Conservation (phyloP, 2,329 filamentous ascomycete genomes). For the Nigrospora oryzae region DNA sequence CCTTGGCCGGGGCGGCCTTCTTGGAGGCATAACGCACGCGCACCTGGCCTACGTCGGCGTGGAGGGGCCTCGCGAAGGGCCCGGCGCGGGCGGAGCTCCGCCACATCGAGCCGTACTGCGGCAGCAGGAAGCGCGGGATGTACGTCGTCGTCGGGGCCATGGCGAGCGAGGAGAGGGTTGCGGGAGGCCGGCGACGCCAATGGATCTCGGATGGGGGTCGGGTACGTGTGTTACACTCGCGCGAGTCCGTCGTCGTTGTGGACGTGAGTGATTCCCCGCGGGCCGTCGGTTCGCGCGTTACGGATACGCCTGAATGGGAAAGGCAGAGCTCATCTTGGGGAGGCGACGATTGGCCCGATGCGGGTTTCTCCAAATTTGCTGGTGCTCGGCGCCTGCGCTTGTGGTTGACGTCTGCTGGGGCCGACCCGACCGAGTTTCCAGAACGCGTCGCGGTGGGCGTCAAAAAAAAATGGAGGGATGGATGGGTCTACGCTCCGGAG, state of each 20-base stretch:
- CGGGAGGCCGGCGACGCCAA: not conserved
- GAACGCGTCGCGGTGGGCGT: too few relatives aligned
- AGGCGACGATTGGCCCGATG: too few relatives aligned
- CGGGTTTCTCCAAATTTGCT: slow-evolving; percentile 2
- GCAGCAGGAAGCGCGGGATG: slow-evolving; percentile 63
- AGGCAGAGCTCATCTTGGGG: slow-evolving; percentile 5
- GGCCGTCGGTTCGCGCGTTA: not conserved
- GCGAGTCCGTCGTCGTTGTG: too few relatives aligned
- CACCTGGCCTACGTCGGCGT: slow-evolving; percentile 17
- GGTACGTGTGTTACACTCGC: too few relatives aligned
- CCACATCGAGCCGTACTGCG: slow-evolving; percentile 51
- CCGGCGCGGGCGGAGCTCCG: slow-evolving; percentile 22
- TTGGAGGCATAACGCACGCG: slow-evolving; percentile 26
- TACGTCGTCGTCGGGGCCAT: slow-evolving; percentile 38
- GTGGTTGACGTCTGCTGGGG: too few relatives aligned
- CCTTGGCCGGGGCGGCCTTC: slow-evolving; percentile 29
- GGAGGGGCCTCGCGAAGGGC: slow-evolving; percentile 15
- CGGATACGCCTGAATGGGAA: slow-evolving; percentile 5
- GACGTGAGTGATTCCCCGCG: too few relatives aligned
- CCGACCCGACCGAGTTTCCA: too few relatives aligned
- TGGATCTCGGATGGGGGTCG: too few relatives aligned
- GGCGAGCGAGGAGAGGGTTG: slow-evolving; percentile 3
- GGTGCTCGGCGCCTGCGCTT: too few relatives aligned
- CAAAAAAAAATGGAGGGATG: too few relatives aligned
- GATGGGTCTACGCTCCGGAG: too few relatives aligned